Evolutionary conservation across 1,284 basidiomycete genomes (phyloP), one percentile per base, ranked within the genome.

Genomic region (Fistulinella cinereoalba): DNA sequence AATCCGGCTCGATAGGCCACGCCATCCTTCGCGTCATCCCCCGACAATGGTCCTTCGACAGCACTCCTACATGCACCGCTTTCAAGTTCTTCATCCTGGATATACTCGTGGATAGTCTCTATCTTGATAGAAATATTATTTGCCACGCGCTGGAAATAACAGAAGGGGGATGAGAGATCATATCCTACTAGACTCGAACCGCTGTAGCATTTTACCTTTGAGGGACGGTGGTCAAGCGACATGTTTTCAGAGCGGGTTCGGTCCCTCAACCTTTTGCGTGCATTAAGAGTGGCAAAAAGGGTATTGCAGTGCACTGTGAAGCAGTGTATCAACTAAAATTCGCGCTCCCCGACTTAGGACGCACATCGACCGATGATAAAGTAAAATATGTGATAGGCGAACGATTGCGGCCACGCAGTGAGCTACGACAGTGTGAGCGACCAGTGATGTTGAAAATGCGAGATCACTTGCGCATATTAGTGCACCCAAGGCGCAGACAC

Each of bases 321-420:
- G 18, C n/a, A n/a, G n/a, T n/a, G n/a, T n/a, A n/a, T n/a, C n/a
- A n/a, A n/a, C 8, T 3, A n/a, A 5, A 23, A n/a, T n/a, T n/a
- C n/a, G n/a, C 12, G 6, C 12, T 16, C 2, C n/a, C 21, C 4
- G 21, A 23, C 4, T 13, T 23, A 18, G 6, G 12, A 60, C 72
- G 47, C 56, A 75, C 73, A 53, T 25, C 76, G 69, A 13, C 76
- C 75, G 39, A 77, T 67, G 47, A 67, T 68, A 53, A 75, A 77
- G 59, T 74, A 79, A 59, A 78, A 80, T 9, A 60, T 48, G 15
- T 73, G 68, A 55, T 77, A 80, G 47, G 76, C 61, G 53, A 75
- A 68, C 0, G 75, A 67, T 22, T 56, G 44, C 2, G 73, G 71
- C 37, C 70, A 65, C 1, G 58, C 57, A 11, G 68, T 49, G 48